Evolutionary conservation across 2,329 filamentous ascomycete species (phyloP).

Genomic region (Alternaria burnsii): DNA sequence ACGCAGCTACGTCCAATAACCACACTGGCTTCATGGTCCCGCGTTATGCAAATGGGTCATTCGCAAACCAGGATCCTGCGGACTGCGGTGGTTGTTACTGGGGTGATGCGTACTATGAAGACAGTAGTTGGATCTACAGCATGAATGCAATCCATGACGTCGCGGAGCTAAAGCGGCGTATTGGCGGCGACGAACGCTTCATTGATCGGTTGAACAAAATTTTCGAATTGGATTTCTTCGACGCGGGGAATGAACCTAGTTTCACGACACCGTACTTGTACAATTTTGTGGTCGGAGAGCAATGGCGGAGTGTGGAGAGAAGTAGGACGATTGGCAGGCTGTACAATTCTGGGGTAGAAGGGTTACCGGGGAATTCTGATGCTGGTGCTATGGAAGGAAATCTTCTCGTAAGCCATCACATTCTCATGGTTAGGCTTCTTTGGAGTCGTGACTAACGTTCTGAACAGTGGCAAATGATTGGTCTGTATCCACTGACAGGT

Average conservation of each 20-base stretch:
- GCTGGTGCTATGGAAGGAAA: constrained; percentile 78
- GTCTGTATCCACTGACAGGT: constrained; percentile 62
- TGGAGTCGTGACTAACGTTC: constrained; percentile 7
- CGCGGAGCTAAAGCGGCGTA: constrained; percentile 60
- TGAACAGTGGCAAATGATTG: constrained; percentile 45
- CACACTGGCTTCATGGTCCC: constrained; percentile 74
- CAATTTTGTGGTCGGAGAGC: constrained; percentile 67
- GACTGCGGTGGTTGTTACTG: constrained; percentile 72
- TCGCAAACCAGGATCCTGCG: constrained; percentile 60
- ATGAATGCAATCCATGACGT: constrained; percentile 76
- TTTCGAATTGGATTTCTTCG: constrained; percentile 66
- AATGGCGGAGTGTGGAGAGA: constrained; percentile 67
- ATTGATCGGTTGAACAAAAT: constrained; percentile 64
- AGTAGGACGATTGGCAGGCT: constrained; percentile 67
- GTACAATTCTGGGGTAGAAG: constrained; percentile 62
- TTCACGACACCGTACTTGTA: constrained; percentile 75
- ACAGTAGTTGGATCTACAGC: constrained; percentile 70
- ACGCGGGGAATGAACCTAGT: constrained; percentile 72
- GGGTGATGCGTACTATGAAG: constrained; percentile 69
- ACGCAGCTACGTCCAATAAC: constrained; percentile 63
- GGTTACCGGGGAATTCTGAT: constrained; percentile 75
- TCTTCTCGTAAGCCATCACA: constrained; percentile 49
- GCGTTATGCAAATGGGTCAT: constrained; percentile 59
- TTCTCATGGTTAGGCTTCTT: not conserved
- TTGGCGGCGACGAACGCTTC: constrained; percentile 17